Evolutionary conservation across 495 filamentous ascomycete genomes (phyloP), one percentile per base, ranked within the genome.

Genomic region (Margaritispora aquatica): DNA sequence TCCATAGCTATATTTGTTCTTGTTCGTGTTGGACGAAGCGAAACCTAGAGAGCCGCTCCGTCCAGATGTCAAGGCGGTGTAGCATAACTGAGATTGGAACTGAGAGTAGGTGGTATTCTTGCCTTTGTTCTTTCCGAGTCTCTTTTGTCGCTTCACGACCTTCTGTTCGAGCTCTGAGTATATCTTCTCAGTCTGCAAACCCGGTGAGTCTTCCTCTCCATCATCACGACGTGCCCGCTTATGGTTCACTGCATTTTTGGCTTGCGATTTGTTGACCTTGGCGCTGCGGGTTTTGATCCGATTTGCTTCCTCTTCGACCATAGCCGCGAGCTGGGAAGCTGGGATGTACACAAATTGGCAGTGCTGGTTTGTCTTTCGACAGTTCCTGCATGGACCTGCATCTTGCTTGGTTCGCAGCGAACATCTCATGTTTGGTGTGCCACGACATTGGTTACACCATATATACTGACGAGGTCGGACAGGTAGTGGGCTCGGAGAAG

Each of bases 401-500:
- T 48, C 47, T 26, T 8, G 17, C 24, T 53, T 59, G 0, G 20
- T 15, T 15, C 58, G 61, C n/a, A 58, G 41, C 26, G 52, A 53
- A 46, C 62, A 61, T 8, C 54, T 26, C 17, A 20, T 49, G 11
- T 19, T 36, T 1, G 1, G n/a, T n/a, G n/a, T 9, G 11, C n/a
- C 22, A 9, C 62, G 53, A 29, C 62, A 64, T 26, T 64, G 52
- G 15, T 61, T 61, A 46, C 62, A 64, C 1, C 41, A 20, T 2
- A 57, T 54, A 34, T 34, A 64, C 19, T 31, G 36, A 26, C 62
- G 49, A 17, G 26, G 27, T n/a, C 27, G 31, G 20, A 24, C 24
- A 17, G 27, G 50, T 10, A 10, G 27, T 21, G 26, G n/a, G 15
- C 23, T 26, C 1, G 21, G 24, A 7, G 17, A 27, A 10, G 27